phyloP scores from a whole-genome alignment of 2,329 filamentous ascomycete genomes.

The Cercospora sp. region DNA sequence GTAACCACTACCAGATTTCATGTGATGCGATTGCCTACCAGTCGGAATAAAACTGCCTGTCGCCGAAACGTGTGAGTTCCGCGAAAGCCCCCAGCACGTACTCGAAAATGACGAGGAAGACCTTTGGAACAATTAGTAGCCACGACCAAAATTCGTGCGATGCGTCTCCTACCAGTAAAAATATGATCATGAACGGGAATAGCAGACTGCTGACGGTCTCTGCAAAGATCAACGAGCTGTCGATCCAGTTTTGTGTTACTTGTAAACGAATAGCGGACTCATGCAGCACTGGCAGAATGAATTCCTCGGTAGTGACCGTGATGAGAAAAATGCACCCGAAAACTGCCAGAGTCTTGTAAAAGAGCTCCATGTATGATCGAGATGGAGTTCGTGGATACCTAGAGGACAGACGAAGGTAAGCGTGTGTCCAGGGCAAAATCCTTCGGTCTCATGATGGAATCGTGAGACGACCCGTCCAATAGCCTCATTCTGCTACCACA shows the following conservation, averaged over 20 bases:
- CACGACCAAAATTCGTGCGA: neutral
- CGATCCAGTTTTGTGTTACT: constrained; percentile 53
- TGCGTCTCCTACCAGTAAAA: constrained; percentile 64
- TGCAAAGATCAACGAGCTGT: constrained; percentile 75
- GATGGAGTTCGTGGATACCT: constrained; percentile 68
- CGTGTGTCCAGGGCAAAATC: neutral
- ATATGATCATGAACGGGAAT: constrained; percentile 96
- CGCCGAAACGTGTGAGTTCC: constrained; percentile 80
- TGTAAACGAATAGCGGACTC: constrained; percentile 64
- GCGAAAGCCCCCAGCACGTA: constrained; percentile 93
- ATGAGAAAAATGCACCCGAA: constrained; percentile 97
- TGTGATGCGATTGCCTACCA: constrained; percentile 44
- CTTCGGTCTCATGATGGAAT: neutral
- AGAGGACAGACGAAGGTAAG: neutral
- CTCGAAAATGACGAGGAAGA: constrained; percentile 98
- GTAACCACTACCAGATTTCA: neutral
- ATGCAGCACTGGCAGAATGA: constrained; percentile 84
- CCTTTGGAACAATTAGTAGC: neutral
- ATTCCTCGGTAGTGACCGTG: constrained; percentile 88
- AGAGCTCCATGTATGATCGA: constrained; percentile 78
- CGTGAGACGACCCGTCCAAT: neutral
- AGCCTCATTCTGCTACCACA: neutral
- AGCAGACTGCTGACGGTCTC: constrained; percentile 90
- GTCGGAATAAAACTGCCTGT: constrained; percentile 86
- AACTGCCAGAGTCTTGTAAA: constrained; percentile 81